phyloP scores from a whole-genome alignment of 768 basidiomycete species.

The Lentinus tigrinus region DNA sequence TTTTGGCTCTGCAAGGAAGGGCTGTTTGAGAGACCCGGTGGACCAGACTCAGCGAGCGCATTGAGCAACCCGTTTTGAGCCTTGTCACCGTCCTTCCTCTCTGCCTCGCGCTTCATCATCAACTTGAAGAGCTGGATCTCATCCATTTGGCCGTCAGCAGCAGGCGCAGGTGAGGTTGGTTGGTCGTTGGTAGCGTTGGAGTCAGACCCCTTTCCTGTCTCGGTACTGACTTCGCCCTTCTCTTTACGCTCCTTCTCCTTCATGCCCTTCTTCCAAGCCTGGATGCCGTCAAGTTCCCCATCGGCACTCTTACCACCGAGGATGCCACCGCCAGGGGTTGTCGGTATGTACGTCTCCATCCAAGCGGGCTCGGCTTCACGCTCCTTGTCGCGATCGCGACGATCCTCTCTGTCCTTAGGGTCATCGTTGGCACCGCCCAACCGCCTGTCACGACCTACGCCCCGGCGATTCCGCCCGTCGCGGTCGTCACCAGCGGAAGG shows the following conservation, averaged over 20 bases:
- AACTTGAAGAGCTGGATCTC: constrained; percentile 84
- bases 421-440: constrained; percentile 52
- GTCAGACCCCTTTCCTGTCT: constrained; percentile 9
- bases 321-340: constrained; percentile 53
- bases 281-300: constrained; percentile 79
- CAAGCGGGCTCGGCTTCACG: constrained; percentile 88
- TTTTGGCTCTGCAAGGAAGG: constrained; percentile 7
- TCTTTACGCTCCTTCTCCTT: constrained; percentile 71
- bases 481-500: constrained; percentile 55
- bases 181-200: neutral
- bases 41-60: constrained; percentile 1
- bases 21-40: constrained; percentile 6
- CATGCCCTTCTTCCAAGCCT: constrained; percentile 84
- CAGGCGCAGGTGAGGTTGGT: neutral
- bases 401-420: constrained; percentile 44
- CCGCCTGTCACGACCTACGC: constrained; percentile 58
- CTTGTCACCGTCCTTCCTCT: constrained; percentile 39
- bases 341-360: constrained; percentile 88
- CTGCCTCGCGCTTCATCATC: constrained; percentile 78
- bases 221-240: constrained; percentile 31
- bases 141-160: constrained; percentile 50
- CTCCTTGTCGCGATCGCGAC: constrained; percentile 51
- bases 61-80: constrained; percentile 2
- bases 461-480: constrained; percentile 61
- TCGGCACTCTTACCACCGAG: constrained; percentile 58